These are phyloP conservation scores for Entonaema liquescens DNA, from an alignment of 495 filamentous ascomycete genomes.

Conservation along the genomic window DNA sequence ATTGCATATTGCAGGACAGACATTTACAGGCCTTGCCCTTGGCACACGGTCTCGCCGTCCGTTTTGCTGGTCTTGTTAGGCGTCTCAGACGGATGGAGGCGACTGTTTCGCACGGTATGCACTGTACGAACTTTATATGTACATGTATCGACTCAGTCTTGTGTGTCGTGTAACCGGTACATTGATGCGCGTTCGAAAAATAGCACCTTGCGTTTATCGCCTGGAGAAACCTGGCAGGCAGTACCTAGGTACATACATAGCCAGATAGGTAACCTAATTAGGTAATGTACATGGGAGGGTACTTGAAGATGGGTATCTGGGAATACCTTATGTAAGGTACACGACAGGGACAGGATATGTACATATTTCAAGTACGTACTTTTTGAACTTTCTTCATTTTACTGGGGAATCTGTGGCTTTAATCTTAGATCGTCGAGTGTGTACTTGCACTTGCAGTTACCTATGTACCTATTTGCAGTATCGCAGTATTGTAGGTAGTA, in stretches of 20 bases:
- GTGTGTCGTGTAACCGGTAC: conserved; percentile 3
- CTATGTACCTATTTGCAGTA: not conserved
- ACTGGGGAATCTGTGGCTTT: conserved; percentile 42
- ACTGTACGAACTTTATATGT: conserved; percentile 1
- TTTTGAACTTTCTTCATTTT: conserved; percentile 28
- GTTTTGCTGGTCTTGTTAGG: conserved; percentile 6
- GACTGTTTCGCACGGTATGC: conserved; percentile 25
- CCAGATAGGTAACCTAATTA: not conserved
- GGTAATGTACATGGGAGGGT: conserved; percentile 4
- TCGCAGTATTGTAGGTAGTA: too few species aligned
- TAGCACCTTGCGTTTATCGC: conserved; percentile 11
- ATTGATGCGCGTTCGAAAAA: conserved; percentile 26
- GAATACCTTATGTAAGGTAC: conserved; percentile 8
- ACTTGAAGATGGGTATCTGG: not conserved
- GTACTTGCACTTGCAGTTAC: conserved; percentile 4
- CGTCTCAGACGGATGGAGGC: conserved; percentile 7
- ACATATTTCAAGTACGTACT: not conserved
- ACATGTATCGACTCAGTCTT: not conserved
- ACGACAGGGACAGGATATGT: not conserved
- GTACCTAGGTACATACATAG: not conserved
- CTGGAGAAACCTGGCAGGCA: not conserved
- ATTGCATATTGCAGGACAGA: conserved; percentile 40
- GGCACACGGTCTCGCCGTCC: conserved; percentile 19
- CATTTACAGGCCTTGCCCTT: conserved; percentile 35
- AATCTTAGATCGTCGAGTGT: conserved; percentile 38